Evolutionary conservation across 2,329 filamentous ascomycete species (phyloP).

Genomic region (Lasiodiplodia sp.): DNA sequence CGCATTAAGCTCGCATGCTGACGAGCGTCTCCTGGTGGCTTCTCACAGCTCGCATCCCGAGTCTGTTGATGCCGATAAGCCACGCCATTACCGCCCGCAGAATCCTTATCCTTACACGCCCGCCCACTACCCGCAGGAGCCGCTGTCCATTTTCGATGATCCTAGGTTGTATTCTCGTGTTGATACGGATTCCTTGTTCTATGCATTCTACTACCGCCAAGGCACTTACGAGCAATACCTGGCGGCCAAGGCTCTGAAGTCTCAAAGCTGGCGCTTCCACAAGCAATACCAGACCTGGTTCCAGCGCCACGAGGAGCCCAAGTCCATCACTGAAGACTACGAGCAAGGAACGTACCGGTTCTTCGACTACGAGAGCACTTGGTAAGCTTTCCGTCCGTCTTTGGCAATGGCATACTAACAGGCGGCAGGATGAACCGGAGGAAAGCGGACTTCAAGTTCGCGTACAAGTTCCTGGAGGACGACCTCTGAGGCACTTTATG

Average conservation of each 20-base stretch:
- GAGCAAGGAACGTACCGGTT: slow-evolving; percentile 99
- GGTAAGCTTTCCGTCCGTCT: slow-evolving; percentile 65
- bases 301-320: slow-evolving; percentile 96
- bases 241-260: slow-evolving; percentile 94
- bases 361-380: slow-evolving; percentile 99
- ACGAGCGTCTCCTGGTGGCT: slow-evolving; percentile 76
- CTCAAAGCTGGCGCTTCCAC: slow-evolving; percentile 98
- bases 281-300: slow-evolving; percentile 99
- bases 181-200: slow-evolving; percentile 95
- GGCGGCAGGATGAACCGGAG: slow-evolving; percentile 91
- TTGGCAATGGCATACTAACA: slow-evolving; percentile 38
- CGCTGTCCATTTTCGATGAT: slow-evolving; percentile 91
- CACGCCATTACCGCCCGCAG: slow-evolving; percentile 83
- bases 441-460: slow-evolving; percentile 98
- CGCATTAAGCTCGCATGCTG: slow-evolving; percentile 66
- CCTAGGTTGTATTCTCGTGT: slow-evolving; percentile 85
- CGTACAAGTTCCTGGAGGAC: slow-evolving; percentile 97
- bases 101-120: slow-evolving; percentile 76
- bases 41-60: slow-evolving; percentile 80
- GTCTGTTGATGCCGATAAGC: slow-evolving; percentile 78
- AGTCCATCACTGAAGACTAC: slow-evolving; percentile 97
- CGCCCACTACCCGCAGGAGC: slow-evolving; percentile 89
- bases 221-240: slow-evolving; percentile 95
- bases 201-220: slow-evolving; percentile 99
- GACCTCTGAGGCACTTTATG: slow-evolving; percentile 65